phyloP scores from a whole-genome alignment of 2,329 filamentous ascomycete species.

The Aureobasidium namibiae region DNA sequence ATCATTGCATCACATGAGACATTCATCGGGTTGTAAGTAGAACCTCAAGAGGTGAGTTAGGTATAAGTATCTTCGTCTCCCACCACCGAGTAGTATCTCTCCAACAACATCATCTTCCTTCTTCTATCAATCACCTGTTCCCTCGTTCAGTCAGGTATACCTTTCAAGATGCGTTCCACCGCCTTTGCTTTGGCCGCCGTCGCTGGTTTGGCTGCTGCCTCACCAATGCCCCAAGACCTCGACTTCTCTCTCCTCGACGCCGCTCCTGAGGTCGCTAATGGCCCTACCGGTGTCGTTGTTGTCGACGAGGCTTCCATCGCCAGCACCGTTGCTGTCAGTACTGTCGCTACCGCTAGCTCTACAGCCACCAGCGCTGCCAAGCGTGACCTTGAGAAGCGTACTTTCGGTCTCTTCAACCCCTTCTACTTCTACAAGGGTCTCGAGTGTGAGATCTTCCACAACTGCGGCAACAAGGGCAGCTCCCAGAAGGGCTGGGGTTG shows the following conservation, averaged over 20 bases:
- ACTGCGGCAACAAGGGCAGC: conserved; percentile 2
- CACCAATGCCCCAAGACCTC: conserved; percentile 19
- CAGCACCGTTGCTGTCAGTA: conserved; percentile 17
- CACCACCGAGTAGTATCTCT: background rate
- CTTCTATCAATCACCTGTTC: conserved; percentile 2
- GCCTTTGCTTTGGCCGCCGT: conserved; percentile 16
- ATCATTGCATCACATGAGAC: background rate
- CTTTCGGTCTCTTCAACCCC: background rate
- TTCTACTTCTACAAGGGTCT: conserved; percentile 11
- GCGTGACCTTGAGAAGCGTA: conserved; percentile 9
- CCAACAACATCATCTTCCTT: background rate
- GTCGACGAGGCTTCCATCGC: conserved; percentile 12
- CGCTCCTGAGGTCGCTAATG: conserved; percentile 16
- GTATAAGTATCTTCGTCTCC: conserved; percentile 5
- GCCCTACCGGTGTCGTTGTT: conserved; percentile 14
- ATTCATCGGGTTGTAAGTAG: background rate
- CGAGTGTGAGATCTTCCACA: conserved; percentile 11
- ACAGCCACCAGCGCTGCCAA: conserved; percentile 12
- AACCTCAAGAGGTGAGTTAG: background rate
- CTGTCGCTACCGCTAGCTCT: conserved; percentile 14
- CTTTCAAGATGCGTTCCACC: conserved; percentile 13
- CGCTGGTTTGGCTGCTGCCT: conserved; percentile 16
- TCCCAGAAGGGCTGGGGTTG: background rate
- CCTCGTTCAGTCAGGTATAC: background rate
- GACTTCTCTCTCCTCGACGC: conserved; percentile 17